Conservation (phyloP, 1,284 basidiomycete species). For the Hortiboletus rubellus region DNA sequence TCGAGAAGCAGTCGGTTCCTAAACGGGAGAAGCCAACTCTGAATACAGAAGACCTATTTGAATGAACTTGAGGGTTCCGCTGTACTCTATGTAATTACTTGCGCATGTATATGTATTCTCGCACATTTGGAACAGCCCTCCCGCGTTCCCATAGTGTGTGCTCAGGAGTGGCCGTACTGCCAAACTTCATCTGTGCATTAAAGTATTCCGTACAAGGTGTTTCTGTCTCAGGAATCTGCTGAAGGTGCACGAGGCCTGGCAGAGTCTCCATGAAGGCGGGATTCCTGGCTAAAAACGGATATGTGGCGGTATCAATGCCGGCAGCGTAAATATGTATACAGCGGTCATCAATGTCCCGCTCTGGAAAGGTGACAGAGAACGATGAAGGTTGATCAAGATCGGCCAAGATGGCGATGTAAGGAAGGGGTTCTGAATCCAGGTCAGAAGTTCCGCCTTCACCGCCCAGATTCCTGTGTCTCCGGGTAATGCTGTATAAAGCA, state of each 20-base stretch:
- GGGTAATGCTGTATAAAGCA: background rate
- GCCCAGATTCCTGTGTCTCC: background rate
- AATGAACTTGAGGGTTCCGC: slow-evolving; percentile 15
- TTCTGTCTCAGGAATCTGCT: background rate
- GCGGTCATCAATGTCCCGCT: background rate
- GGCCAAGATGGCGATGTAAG: slow-evolving; percentile 12
- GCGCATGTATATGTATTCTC: background rate
- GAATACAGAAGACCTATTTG: slow-evolving; percentile 28
- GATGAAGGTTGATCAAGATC: slow-evolving; percentile 5
- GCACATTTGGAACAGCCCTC: background rate
- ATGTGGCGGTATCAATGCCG: background rate
- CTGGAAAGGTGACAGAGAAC: slow-evolving; percentile 1
- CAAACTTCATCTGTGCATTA: background rate
- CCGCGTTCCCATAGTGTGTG: slow-evolving; percentile 8
- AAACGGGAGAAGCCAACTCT: slow-evolving; percentile 27
- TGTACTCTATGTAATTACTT: background rate
- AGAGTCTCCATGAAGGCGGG: background rate
- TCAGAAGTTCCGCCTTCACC: background rate
- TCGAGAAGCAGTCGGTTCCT: slow-evolving; percentile 8
- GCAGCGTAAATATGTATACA: slow-evolving; percentile 10
- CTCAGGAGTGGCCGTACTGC: background rate
- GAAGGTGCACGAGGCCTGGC: background rate
- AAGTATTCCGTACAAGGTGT: background rate
- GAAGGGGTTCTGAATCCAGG: background rate
- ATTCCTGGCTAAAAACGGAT: slow-evolving; percentile 3